A percentile compares a stretch with the other conserved stretches of the same genome.
Conservation (phyloP, 148 eudicot genomes). For the Linanthus parryae region DNA sequence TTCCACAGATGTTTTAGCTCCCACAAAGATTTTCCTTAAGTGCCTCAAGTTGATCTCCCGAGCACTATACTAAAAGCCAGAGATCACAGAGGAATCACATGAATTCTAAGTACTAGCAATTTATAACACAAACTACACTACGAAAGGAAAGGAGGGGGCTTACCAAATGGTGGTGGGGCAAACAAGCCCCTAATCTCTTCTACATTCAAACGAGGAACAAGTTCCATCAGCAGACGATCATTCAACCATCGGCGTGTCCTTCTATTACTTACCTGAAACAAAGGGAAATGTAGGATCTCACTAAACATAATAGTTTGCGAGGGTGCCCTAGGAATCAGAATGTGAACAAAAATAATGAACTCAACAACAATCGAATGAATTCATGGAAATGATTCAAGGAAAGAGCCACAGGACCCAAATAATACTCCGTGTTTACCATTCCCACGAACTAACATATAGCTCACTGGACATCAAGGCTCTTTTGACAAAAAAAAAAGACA, state of each 20-base stretch:
- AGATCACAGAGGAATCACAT: no score
- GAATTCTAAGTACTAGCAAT: no score
- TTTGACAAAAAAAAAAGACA: no score
- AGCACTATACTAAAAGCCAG: no score
- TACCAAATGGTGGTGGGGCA: constrained; percentile 99
- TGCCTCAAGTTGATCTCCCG: no score
- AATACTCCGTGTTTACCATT: no score
- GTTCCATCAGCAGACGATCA: constrained; percentile 88
- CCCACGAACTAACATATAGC: background rate
- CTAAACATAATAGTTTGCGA: background rate
- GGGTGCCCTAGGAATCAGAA: background rate
- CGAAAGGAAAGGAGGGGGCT: background rate
- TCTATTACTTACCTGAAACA: constrained; percentile 77
- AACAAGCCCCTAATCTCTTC: constrained; percentile 91
- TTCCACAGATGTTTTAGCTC: no score
- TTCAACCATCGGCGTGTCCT: constrained; percentile 84
- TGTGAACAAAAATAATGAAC: background rate
- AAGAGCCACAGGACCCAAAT: background rate
- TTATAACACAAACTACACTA: no score
- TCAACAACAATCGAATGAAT: background rate
- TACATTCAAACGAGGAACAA: constrained; percentile 82
- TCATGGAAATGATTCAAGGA: background rate
- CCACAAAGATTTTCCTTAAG: no score
- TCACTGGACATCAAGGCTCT: background rate
- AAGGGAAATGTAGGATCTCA: background rate